Base-by-base conservation (phyloP, 140 eudicot genomes). In the Eryngium alpinum region DNA sequence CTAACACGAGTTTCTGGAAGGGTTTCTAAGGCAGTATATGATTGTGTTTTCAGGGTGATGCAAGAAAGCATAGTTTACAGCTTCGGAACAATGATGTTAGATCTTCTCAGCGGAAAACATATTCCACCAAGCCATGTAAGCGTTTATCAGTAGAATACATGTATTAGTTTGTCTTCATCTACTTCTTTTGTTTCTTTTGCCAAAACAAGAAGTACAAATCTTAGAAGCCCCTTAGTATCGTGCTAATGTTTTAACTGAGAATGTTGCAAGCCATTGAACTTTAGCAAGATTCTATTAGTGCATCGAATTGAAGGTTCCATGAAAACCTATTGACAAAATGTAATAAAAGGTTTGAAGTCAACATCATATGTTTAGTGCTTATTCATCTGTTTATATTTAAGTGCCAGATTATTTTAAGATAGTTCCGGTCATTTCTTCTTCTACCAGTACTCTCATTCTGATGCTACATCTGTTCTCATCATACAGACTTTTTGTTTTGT, bases 111-210 rank as follows among this genome's bases (percentile, higher is more conserved):
- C 22, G 98, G 98, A 86, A 94, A 94, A 63, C 98, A 94, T 86
- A 94, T 94, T 81, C 98, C 98, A 19, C 98, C 98, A 5, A 94
- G 98, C 84, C 98, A 94, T 43, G 98, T 90, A 89, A 90, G 84
- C 59, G 78, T 75, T n/a, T 44, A 44, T 31, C 57, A 66, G 22
- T 66, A 18, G 31, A 49, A 2, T 62, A 34, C 19, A 18, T 44
- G 16, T 4, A 17, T 29, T 25, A 18, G 10, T 79, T 9, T 34
- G 33, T 44, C 69, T 79, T 63, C 66, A 25, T 38, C 25, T 34
- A 46, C 14, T 16, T 75, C 59, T 5, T 43, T 57, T 6, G 11
- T 43, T 31, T 34, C 44, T 27, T 24, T 65, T 79, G 59, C 60
- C 43, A 62, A 51, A 6, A 31, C 44, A 7, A 19, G 29, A 21